Evolutionary conservation across 2,329 filamentous ascomycete genomes (phyloP).

Genomic region (Bipolaris zeicola): DNA sequence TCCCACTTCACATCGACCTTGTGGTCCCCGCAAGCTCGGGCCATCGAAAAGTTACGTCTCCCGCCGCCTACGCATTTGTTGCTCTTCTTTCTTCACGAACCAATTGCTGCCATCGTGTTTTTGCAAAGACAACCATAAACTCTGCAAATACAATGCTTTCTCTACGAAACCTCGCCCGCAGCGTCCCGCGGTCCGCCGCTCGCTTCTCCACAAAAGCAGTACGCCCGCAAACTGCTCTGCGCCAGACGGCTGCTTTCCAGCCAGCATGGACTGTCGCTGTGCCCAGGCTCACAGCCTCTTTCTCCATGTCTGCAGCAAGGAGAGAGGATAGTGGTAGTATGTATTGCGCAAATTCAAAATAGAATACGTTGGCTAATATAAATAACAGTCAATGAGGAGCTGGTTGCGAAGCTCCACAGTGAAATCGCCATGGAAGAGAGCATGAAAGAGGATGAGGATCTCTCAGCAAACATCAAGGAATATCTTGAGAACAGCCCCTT

Average conservation of each 20-base stretch:
- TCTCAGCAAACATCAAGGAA: conserved; percentile 80
- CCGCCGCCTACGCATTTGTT: conserved; percentile 7
- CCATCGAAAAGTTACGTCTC: conserved; percentile 31
- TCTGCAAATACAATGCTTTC: conserved; percentile 49
- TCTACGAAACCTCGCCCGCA: conserved; percentile 53
- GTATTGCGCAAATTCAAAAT: not conserved
- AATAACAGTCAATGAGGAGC: conserved; percentile 67
- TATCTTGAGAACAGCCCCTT: conserved; percentile 87
- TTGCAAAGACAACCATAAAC: not conserved
- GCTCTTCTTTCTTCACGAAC: conserved; percentile 7
- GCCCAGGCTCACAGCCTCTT: conserved; percentile 47
- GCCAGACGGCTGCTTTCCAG: conserved; percentile 42
- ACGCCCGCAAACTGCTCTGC: conserved; percentile 45
- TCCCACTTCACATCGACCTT: conserved; percentile 23
- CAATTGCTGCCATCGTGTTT: conserved; percentile 8
- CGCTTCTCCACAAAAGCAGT: conserved; percentile 49
- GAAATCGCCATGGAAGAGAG: conserved; percentile 70
- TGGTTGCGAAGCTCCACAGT: conserved; percentile 78
- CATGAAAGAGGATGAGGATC: conserved; percentile 72
- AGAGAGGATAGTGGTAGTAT: conserved; percentile 43
- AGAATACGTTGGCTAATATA: conserved; percentile 18
- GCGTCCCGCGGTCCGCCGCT: conserved; percentile 51
- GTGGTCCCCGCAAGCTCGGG: conserved; percentile 17
- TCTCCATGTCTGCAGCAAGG: conserved; percentile 51
- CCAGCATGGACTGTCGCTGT: conserved; percentile 40